Percentiles rank a stretch among this genome's conserved stretches.
Conservation (phyloP, 164 flowering plant species). For the Liriodendron chinense region DNA sequence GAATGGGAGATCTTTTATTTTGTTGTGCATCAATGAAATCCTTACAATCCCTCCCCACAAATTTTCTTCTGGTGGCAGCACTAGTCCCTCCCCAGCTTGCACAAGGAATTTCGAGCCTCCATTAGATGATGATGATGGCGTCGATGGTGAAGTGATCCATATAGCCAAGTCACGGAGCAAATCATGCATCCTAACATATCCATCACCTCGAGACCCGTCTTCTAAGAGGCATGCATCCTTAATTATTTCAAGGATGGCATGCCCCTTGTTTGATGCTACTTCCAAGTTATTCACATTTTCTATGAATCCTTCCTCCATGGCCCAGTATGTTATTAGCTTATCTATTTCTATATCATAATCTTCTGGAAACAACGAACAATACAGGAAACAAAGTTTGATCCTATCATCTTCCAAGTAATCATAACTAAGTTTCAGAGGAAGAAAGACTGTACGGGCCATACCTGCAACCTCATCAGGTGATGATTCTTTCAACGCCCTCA, state of each 20-base stretch:
- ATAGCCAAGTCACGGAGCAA: slow-evolving; percentile 6
- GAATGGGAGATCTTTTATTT: neutral
- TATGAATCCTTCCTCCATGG: slow-evolving; percentile 8
- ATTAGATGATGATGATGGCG: neutral
- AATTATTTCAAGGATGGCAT: neutral
- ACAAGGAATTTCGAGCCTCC: neutral
- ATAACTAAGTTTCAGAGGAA: neutral
- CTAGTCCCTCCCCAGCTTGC: neutral
- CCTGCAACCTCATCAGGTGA: neutral
- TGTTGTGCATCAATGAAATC: neutral
- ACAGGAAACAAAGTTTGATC: neutral
- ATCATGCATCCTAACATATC: neutral
- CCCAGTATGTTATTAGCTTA: neutral
- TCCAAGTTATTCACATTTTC: neutral
- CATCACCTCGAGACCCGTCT: neutral
- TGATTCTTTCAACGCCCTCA: neutral
- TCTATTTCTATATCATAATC: neutral
- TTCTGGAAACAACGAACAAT: neutral
- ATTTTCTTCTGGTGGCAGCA: neutral
- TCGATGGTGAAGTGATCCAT: neutral
- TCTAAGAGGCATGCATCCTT: slow-evolving; percentile 2
- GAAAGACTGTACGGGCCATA: neutral
- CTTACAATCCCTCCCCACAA: neutral
- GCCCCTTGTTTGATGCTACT: slow-evolving; percentile 5
- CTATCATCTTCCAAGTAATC: neutral